Conservation (phyloP, 1,284 basidiomycete species). For the Ganoderma boninense region DNA sequence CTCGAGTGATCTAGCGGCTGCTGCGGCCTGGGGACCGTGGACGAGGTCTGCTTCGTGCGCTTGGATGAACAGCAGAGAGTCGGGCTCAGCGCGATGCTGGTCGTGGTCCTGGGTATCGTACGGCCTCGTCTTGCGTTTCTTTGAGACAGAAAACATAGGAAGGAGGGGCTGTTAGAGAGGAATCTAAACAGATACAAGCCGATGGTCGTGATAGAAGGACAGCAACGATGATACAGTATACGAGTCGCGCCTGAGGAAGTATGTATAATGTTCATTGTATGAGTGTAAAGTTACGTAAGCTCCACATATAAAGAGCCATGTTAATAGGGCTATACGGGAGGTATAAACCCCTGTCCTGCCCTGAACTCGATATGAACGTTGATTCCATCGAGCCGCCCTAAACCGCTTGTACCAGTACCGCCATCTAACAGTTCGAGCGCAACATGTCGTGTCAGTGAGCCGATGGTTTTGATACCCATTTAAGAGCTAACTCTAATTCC, state of each 20-base stretch:
- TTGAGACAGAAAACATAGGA: not conserved
- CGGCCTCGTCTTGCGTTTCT: slow-evolving; percentile 14
- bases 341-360: no score
- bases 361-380: not conserved
- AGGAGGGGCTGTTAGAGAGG: not conserved
- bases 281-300: not conserved
- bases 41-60: slow-evolving; percentile 75
- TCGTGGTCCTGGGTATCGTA: slow-evolving; percentile 1
- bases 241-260: no score
- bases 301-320: no score
- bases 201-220: not conserved
- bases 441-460: not conserved
- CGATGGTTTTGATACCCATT: no score
- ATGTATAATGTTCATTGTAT: not conserved
- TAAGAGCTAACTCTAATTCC: no score
- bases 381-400: not conserved
- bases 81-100: slow-evolving; percentile 9
- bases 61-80: slow-evolving; percentile 57
- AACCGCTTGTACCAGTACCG: not conserved
- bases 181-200: not conserved
- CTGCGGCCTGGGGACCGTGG: slow-evolving; percentile 53
- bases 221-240: no score
- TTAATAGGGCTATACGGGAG: no score
- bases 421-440: not conserved
- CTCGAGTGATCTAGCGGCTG: slow-evolving; percentile 58